Evolutionary conservation across 768 basidiomycete genomes (phyloP).

Genomic region (Exsudoporus frostii): DNA sequence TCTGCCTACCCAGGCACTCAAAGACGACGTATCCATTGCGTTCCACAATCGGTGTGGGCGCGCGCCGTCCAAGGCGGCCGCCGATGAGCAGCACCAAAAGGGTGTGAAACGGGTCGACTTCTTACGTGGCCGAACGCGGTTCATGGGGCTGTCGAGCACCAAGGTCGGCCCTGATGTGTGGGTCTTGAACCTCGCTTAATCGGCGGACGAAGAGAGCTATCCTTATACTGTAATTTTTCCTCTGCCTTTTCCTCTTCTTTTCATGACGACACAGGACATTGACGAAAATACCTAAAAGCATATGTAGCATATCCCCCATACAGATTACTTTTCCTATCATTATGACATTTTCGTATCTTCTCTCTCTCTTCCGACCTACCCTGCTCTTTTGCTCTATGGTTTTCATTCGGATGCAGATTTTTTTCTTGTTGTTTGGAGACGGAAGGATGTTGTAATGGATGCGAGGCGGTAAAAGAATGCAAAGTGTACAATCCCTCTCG

Average conservation of each 20-base stretch:
- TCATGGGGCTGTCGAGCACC: slow-evolving; percentile 46
- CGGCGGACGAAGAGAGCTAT: slow-evolving; percentile 7
- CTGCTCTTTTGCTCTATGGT: not conserved
- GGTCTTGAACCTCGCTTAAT: slow-evolving; percentile 29
- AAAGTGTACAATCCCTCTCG: not conserved
- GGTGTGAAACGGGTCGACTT: slow-evolving; percentile 58
- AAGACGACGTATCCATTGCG: slow-evolving; percentile 38
- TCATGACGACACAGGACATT: slow-evolving; percentile 7
- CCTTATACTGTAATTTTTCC: slow-evolving; percentile 26
- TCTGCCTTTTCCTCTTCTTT: not conserved
- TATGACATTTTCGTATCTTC: slow-evolving; percentile 15
- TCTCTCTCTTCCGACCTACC: too few relatives aligned
- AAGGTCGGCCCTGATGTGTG: slow-evolving; percentile 37
- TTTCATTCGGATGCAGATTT: slow-evolving; percentile 1
- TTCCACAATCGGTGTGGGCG: slow-evolving; percentile 41
- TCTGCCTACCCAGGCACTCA: slow-evolving; percentile 32
- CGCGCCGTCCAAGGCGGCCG: slow-evolving; percentile 28
- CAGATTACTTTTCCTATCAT: slow-evolving; percentile 22
- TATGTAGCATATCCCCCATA: slow-evolving; percentile 23
- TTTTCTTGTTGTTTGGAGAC: not conserved
- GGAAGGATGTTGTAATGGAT: slow-evolving; percentile 17
- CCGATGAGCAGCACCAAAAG: slow-evolving; percentile 41
- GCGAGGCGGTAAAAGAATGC: not conserved
- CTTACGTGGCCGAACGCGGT: slow-evolving; percentile 39
- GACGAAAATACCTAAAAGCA: slow-evolving; percentile 16